Percentiles rank a stretch among this genome's conserved stretches.
Conservation (phyloP, 352 stramenopile species). For the Phytopythium cucurbitacearum region DNA sequence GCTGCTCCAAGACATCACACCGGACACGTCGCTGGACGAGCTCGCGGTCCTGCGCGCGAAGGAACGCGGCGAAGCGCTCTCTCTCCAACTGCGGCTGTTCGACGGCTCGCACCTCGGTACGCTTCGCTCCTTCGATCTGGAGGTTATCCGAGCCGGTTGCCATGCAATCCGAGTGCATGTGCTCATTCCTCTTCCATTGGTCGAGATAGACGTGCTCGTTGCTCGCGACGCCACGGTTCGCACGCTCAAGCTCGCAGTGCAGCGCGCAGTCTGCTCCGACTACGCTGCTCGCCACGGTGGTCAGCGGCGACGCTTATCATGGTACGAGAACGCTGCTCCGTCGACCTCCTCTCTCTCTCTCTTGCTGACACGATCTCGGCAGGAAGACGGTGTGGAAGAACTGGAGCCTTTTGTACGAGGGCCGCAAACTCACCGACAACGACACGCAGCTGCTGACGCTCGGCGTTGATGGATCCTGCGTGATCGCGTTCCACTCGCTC, state of each 20-base stretch:
- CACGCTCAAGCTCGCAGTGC: conserved; percentile 2
- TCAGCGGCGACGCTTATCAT: background rate
- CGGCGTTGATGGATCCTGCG: conserved; percentile 10
- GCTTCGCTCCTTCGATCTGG: background rate
- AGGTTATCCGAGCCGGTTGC: background rate
- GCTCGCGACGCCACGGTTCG: conserved; percentile 4
- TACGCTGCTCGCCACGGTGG: background rate
- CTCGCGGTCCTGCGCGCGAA: conserved; percentile 10
- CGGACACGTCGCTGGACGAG: conserved; percentile 6
- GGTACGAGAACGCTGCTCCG: background rate
- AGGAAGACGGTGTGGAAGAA: conserved; percentile 19
- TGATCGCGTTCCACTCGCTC: conserved; percentile 11
- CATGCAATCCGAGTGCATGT: background rate
- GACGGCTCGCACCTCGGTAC: conserved; percentile 10
- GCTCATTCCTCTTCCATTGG: too few relatives aligned
- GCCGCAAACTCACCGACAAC: conserved; percentile 8
- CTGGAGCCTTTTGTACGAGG: conserved; percentile 10
- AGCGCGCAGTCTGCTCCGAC: background rate
- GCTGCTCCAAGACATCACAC: conserved; percentile 9
- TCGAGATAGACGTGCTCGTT: conserved; percentile 8
- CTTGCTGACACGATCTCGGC: background rate
- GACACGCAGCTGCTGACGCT: conserved; percentile 5
- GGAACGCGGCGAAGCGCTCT: conserved; percentile 11
- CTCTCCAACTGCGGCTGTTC: conserved; percentile 11
- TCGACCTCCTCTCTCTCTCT: background rate